phyloP scores from a whole-genome alignment of 768 basidiomycete genomes.

The Tremella fuciformis region DNA sequence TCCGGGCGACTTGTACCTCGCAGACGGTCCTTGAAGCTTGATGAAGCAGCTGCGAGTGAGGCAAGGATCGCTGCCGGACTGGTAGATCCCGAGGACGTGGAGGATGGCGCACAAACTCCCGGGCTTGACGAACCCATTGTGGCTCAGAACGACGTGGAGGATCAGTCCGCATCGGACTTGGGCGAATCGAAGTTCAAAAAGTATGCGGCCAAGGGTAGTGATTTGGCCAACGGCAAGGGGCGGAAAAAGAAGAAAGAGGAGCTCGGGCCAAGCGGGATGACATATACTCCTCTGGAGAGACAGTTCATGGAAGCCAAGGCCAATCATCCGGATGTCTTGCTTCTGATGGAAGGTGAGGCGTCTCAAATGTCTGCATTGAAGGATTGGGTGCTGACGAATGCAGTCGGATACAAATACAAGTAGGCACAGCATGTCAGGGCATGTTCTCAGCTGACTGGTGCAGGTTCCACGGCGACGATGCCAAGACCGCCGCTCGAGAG shows the following conservation, averaged over 20 bases:
- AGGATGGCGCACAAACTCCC: constrained; percentile 12
- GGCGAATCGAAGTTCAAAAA: constrained; percentile 16
- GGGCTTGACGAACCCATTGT: constrained; percentile 11
- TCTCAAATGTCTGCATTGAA: neutral
- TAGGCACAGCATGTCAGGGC: constrained; percentile 6
- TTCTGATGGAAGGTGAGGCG: constrained; percentile 48
- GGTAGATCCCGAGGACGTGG: constrained; percentile 19
- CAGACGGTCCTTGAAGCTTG: constrained; percentile 40
- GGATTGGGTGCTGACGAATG: neutral
- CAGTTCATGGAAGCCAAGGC: constrained; percentile 51
- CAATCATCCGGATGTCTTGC: constrained; percentile 46
- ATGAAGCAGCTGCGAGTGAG: constrained; percentile 45
- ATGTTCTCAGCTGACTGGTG: constrained; percentile 15
- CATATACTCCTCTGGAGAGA: constrained; percentile 52
- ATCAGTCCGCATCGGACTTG: constrained; percentile 16
- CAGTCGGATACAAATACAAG: constrained; percentile 53
- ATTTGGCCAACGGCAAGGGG: constrained; percentile 17
- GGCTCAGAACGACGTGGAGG: constrained; percentile 19
- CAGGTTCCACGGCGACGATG: constrained; percentile 52
- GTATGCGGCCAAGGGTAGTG: constrained; percentile 29
- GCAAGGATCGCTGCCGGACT: constrained; percentile 19
- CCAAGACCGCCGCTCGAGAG: constrained; percentile 50
- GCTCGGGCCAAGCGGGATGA: constrained; percentile 49
- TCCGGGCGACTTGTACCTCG: constrained; percentile 39
- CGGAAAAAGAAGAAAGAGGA: constrained; percentile 45